Evolutionary conservation across 1,139 yeast species (phyloP), one percentile per base, ranked within the genome.

Genomic region (Oligophagozyma castellii): DNA sequence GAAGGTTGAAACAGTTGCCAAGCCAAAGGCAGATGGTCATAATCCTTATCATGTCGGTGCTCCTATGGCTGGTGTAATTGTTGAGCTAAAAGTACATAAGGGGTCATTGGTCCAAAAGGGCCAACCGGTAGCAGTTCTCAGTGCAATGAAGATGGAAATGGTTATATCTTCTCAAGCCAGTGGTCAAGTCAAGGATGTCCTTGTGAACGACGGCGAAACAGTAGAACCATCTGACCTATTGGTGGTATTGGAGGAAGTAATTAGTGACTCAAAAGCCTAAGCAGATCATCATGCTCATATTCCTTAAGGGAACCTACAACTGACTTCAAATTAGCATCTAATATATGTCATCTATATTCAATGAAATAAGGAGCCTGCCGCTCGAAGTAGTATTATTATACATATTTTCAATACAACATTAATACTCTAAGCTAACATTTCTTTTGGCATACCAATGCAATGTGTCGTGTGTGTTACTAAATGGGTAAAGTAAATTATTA

Each of bases 101-200:
- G 95, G 93, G 37, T 66, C 74, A 31, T 78, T 76, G 43, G 94
- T 92, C 42, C 83, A 80, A 70, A 89, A 86, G 71, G 98, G 99
- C 43, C 95, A 89, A 53, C 92, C 95, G 24, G 59, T 89, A 45
- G 93, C 93, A 33, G 95, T 89, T 18, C 67, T 89, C 51, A 75
- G 92, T 52, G 98, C 99, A 41, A 92, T 89, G 99, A 92, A 92
- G 72, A 92, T 92, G 98, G 99, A 89, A 65, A 89, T 89, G 96
- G 93, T 89, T 30, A 86, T 89, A 44, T 71, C 86, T 53, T 89
- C 99, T 6, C 94, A 93, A 31, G 76, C 72, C 37, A 67, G 77
- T 35, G 99, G 98, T 53, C 71, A 67, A 52, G 73, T 92, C 36
- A 75, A 78, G 30, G 79, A 77, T 18, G 67, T 89, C 21, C 54